These are phyloP conservation scores for Acanthamoeba healyi DNA, from an alignment of 208 protist genomes.

Conservation along the genomic window DNA sequence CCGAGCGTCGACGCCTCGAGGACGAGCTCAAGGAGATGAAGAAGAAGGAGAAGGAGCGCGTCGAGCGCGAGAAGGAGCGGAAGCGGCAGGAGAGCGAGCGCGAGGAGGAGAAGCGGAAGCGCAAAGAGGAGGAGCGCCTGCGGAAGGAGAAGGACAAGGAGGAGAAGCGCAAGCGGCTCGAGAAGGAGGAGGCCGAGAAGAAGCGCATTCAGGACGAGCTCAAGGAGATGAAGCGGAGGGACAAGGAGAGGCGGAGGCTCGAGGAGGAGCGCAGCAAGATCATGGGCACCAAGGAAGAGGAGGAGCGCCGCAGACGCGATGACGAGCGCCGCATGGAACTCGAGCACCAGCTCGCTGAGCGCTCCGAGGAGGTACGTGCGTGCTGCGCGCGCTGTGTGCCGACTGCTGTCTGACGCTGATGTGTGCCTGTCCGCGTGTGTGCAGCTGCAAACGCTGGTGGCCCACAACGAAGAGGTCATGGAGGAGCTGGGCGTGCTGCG, in stretches of 20 bases:
- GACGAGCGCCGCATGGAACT: constrained; percentile 1
- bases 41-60: not conserved
- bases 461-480: constrained; percentile 18
- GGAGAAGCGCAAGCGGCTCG: not conserved
- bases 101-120: not conserved
- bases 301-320: not conserved
- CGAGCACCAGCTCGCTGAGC: constrained; percentile 10
- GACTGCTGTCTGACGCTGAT: not conserved
- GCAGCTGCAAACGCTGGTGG: not conserved
- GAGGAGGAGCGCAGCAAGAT: constrained; percentile 8
- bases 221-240: constrained; percentile 17
- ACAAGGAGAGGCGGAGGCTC: not conserved
- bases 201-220: constrained; percentile 45
- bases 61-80: constrained; percentile 13
- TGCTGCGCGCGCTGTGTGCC: not conserved
- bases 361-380: not conserved
- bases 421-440: not conserved
- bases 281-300: not conserved
- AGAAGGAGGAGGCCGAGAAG: constrained; percentile 31
- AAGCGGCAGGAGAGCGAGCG: not conserved
- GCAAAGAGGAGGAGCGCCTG: not conserved
- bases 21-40: constrained; percentile 2
- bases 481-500: constrained; percentile 6
- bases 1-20: not conserved
- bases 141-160: constrained; percentile 8